Evolutionary conservation across 257 asterid species (phyloP).

Genomic region (Solanum medicagineum): DNA sequence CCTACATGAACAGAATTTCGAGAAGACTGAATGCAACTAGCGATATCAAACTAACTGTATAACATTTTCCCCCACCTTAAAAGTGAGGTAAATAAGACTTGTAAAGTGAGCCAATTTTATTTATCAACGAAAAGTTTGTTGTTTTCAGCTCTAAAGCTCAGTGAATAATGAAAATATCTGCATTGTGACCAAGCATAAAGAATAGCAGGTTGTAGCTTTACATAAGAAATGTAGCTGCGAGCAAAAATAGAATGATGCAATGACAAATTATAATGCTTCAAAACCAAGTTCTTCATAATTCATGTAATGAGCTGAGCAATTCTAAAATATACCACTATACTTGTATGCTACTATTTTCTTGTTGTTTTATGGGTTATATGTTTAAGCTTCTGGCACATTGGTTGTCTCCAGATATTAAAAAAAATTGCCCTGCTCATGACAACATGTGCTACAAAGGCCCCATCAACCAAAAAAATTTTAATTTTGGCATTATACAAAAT

Average conservation of each 20-base stretch:
- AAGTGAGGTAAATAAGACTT: not conserved
- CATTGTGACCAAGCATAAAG: not conserved
- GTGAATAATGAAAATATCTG: not conserved
- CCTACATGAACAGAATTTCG: not conserved
- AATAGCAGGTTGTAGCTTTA: not conserved
- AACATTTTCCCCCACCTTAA: not conserved
- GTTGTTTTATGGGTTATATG: not conserved
- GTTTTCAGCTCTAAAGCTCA: not conserved
- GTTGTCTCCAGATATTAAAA: not conserved
- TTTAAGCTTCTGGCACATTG: not conserved
- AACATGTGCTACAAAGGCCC: not conserved
- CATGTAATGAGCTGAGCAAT: not conserved
- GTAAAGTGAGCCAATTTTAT: not conserved
- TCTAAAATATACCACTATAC: not conserved
- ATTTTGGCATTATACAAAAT: not conserved
- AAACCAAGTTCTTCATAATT: not conserved
- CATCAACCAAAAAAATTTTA: not conserved
- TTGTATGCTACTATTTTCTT: not conserved
- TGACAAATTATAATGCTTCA: not conserved
- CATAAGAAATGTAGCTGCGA: not conserved
- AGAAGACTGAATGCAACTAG: not conserved
- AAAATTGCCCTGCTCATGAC: not conserved
- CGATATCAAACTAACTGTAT: not conserved
- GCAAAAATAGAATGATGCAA: not conserved
- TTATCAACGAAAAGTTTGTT: not conserved